These are phyloP conservation scores for Herpetomonas samuelpessoai DNA, from an alignment of 208 protist species.

Conservation along the genomic window DNA sequence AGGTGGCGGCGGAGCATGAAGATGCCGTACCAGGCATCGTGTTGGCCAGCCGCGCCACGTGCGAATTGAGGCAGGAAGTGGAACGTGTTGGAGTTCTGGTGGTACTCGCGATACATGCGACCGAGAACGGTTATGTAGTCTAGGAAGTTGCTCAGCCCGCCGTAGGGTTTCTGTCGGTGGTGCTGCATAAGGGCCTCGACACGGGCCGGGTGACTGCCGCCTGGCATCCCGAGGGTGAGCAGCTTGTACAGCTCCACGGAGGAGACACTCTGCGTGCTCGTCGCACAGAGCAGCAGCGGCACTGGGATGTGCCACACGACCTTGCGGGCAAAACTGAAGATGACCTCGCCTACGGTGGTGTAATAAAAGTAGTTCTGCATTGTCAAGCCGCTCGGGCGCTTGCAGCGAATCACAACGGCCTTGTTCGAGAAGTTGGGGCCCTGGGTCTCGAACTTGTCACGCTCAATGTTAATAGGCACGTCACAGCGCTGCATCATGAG, in stretches of 20 bases:
- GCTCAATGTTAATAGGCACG: slow-evolving; percentile 91
- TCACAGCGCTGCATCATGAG: slow-evolving; percentile 96
- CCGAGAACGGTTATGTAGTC: slow-evolving; percentile 81
- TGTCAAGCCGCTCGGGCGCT: slow-evolving; percentile 91
- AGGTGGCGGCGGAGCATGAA: slow-evolving; percentile 88
- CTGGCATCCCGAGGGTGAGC: slow-evolving; percentile 66
- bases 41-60: slow-evolving; percentile 63
- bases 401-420: slow-evolving; percentile 94
- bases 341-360: slow-evolving; percentile 80
- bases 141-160: slow-evolving; percentile 57
- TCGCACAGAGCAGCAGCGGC: slow-evolving; percentile 62
- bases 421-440: slow-evolving; percentile 95
- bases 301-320: slow-evolving; percentile 87
- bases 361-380: slow-evolving; percentile 98
- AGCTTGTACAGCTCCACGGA: slow-evolving; percentile 59
- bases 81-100: slow-evolving; percentile 61
- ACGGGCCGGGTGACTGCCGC: slow-evolving; percentile 49
- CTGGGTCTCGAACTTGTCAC: slow-evolving; percentile 88
- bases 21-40: slow-evolving; percentile 90
- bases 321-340: slow-evolving; percentile 86
- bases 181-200: slow-evolving; percentile 89
- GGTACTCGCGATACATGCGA: slow-evolving; percentile 79
- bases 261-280: slow-evolving; percentile 57
- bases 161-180: slow-evolving; percentile 80
- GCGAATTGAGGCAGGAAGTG: slow-evolving; percentile 79